Base-by-base conservation (phyloP, 164 flowering plant species). In the Piper betle region DNA sequence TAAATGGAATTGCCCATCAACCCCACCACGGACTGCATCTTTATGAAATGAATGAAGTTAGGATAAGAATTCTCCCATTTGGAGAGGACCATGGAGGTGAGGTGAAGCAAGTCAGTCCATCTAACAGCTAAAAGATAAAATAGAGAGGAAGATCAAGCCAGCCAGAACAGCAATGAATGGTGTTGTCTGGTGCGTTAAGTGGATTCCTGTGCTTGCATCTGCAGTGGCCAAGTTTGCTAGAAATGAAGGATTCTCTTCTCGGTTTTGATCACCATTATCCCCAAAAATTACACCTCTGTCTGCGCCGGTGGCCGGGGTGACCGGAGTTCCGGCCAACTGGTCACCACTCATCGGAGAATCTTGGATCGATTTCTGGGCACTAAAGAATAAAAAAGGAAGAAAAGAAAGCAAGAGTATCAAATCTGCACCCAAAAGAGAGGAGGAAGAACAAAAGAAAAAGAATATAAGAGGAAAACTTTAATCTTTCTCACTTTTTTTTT, bases 361-460 rank as follows among this genome's bases (percentile, higher is more conserved):
- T 55, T 66, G 71, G 43, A 84, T 74, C 18, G 81, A 72, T 57
- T 84, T 84, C 62, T 72, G 77, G 63, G 85, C 80, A 78, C 40
- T 13, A 12, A 48, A 46, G 46, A 60, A 19, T 18, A 55, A 60
- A 39, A 13, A 18, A 48, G 46, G 55, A 55, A 17, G 12, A 6
- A 39, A n/a, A 52, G n/a, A n/a, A n/a, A n/a, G n/a, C n/a, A n/a
- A 1, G 25, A 10, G 20, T 2, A 25, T 40, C 15, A 15, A 38
- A 55, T 37, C 4, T 8, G 10, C 8, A 43, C 12, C 50, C 2
- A 15, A 8, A 7, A 40, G 55, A 37, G 11, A 19, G 39, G 12
- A 41, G 60, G 5, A 15, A 37, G 16, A 10, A 38, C 5, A 43
- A 12, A 19, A 18, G 17, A 57, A 0, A 1, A 37, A 58, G 20